These are phyloP conservation scores for Phytophthora brassicae DNA, from an alignment of 352 stramenopile genomes.

Conservation along the genomic window DNA sequence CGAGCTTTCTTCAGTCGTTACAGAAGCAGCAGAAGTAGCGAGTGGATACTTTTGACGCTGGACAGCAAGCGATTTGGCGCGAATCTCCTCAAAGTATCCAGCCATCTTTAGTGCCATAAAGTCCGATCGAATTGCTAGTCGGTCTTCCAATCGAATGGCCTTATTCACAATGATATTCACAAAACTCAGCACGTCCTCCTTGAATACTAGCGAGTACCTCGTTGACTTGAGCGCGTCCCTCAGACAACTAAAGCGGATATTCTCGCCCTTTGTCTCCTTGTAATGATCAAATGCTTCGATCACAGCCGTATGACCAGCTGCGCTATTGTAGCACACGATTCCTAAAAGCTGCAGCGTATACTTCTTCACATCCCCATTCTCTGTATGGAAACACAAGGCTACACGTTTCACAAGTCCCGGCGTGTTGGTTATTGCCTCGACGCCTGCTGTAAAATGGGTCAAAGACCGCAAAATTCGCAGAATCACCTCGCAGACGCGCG, in stretches of 20 bases:
- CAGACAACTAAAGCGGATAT: constrained; percentile 78
- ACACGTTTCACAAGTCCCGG: constrained; percentile 80
- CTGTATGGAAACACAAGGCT: constrained; percentile 83
- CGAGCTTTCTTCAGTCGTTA: constrained; percentile 15
- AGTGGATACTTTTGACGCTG: constrained; percentile 70
- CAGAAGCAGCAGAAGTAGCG: constrained; percentile 38
- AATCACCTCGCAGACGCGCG: constrained; percentile 73
- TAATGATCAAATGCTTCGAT: constrained; percentile 85
- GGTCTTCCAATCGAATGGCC: constrained; percentile 79
- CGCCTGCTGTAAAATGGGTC: constrained; percentile 76
- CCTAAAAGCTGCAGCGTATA: constrained; percentile 79
- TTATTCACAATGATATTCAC: constrained; percentile 92
- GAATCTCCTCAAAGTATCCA: constrained; percentile 87
- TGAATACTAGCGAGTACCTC: constrained; percentile 85
- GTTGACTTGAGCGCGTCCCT: constrained; percentile 82
- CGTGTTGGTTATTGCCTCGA: constrained; percentile 82
- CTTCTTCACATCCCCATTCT: constrained; percentile 82
- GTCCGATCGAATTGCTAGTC: constrained; percentile 77
- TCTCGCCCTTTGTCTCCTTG: constrained; percentile 82
- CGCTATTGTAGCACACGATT: constrained; percentile 89
- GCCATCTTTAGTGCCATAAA: constrained; percentile 87
- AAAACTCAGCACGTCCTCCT: constrained; percentile 87
- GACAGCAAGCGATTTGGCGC: constrained; percentile 76
- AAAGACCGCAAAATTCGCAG: constrained; percentile 74
- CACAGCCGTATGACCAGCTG: constrained; percentile 71